Conservation (phyloP, 441 rosid species). For the Biscutella laevigata region DNA sequence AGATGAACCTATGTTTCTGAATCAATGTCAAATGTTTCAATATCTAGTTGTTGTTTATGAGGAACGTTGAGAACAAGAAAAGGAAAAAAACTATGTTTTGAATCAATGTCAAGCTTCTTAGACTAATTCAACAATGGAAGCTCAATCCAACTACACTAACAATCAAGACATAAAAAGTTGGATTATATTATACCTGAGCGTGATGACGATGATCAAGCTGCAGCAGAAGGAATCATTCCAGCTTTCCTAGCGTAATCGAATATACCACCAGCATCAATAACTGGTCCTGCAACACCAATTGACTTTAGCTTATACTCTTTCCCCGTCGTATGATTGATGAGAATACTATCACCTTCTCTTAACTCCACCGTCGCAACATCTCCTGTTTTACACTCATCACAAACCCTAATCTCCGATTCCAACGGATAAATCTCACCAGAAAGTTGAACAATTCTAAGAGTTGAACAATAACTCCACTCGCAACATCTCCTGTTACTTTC, state of each 20-base stretch:
- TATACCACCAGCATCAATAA: conserved; percentile 88
- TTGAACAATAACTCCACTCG: too few species aligned
- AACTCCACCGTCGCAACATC: conserved; percentile 64
- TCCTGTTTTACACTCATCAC: conserved; percentile 77
- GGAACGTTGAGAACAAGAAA: too few species aligned
- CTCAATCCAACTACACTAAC: too few species aligned
- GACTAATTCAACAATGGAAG: too few species aligned
- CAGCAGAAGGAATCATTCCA: conserved; percentile 62
- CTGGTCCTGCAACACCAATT: conserved; percentile 87
- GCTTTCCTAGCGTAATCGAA: conserved; percentile 77
- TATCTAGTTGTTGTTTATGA: too few species aligned
- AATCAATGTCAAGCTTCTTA: too few species aligned
- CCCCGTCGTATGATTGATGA: conserved; percentile 77
- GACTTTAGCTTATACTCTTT: conserved; percentile 74
- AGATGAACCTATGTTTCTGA: too few species aligned
- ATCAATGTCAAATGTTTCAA: too few species aligned
- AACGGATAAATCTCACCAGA: conserved; percentile 81
- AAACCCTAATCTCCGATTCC: conserved; percentile 68
- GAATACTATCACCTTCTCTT: conserved; percentile 40
- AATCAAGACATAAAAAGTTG: background rate
- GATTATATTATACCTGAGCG: conserved; percentile 5
- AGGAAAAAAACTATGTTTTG: too few species aligned
- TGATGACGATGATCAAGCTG: background rate
- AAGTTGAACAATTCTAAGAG: too few species aligned
- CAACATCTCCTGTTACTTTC: too few species aligned